phyloP scores from a whole-genome alignment of 1,139 yeast genomes.

The Groenewaldozyma sp. region DNA sequence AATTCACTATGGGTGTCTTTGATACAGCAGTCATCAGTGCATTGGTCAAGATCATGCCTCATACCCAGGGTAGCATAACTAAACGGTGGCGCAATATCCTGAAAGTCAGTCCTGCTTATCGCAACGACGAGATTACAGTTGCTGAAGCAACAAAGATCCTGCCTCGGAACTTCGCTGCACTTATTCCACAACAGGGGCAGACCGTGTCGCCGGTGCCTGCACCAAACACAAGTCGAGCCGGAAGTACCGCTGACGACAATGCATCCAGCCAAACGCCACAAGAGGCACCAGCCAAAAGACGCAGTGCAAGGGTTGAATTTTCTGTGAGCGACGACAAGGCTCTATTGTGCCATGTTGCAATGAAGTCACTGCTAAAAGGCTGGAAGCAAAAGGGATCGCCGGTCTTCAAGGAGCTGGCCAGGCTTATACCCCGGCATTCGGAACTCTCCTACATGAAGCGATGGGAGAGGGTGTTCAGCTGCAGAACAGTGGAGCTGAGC shows the following conservation, averaged over 20 bases:
- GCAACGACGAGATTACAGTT: neutral
- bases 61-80: neutral
- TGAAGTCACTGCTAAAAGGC: neutral
- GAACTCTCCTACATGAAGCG: neutral
- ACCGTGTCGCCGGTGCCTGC: neutral
- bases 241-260: neutral
- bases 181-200: neutral
- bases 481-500: neutral
- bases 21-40: neutral
- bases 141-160: neutral
- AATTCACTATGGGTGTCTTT: neutral
- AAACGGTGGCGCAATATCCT: neutral
- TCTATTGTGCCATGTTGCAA: neutral
- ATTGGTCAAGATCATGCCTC: neutral
- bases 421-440: neutral
- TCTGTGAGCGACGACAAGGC: neutral
- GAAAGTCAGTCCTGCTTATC: neutral
- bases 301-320: neutral
- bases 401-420: neutral
- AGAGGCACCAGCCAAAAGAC: neutral
- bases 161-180: neutral
- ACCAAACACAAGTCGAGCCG: neutral
- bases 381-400: neutral
- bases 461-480: neutral
- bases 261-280: neutral